Percentiles rank a stretch among this genome's conserved stretches.
These are phyloP conservation scores for Macadamia integrifolia DNA, from an alignment of 164 flowering plant genomes.

Conservation along the genomic window DNA sequence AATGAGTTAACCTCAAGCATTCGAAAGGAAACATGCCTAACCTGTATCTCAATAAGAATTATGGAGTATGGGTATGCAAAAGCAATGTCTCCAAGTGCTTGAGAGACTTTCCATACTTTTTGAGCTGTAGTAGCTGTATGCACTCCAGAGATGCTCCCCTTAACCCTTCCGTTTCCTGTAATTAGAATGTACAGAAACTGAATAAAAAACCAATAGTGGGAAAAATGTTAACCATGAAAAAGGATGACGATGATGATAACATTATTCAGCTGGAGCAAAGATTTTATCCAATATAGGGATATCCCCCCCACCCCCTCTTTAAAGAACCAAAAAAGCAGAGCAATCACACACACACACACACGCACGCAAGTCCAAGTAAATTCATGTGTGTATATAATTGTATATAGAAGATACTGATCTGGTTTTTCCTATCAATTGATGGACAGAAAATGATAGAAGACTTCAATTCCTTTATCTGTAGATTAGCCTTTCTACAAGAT, in stretches of 20 bases:
- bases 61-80: no score
- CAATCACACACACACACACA: neutral
- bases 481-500: no score
- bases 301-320: no score
- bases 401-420: neutral
- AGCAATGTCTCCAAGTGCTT: no score
- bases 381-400: neutral
- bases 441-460: neutral
- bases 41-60: no score
- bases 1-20: neutral
- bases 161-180: conserved; percentile 36
- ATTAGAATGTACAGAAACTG: neutral
- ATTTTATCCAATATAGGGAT: no score
- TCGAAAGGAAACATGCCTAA: no score
- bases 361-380: neutral
- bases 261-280: no score
- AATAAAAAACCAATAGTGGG: neutral
- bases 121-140: conserved; percentile 9
- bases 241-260: no score
- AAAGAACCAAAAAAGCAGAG: neutral
- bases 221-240: neutral
- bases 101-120: conserved; percentile 24
- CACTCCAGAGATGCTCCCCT: conserved; percentile 39
- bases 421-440: neutral
- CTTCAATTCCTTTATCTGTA: no score